Base-by-base conservation (phyloP, 345 rosid species). In the Boechera retrofracta region DNA sequence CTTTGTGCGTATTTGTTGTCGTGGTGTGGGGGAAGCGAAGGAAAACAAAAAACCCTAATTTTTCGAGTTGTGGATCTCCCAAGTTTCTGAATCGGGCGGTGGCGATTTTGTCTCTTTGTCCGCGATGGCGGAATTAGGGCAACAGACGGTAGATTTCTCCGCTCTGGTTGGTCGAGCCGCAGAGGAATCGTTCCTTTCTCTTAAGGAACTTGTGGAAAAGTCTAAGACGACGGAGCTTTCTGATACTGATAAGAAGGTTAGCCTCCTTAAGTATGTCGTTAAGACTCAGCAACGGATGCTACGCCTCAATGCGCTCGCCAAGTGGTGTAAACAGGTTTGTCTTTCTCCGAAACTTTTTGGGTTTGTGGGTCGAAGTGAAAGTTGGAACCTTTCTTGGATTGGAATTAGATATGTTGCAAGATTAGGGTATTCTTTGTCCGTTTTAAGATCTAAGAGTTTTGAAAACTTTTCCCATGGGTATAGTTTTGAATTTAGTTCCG, bases 261-360 rank as follows among this genome's bases (percentile, higher is more conserved):
- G 82, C 56, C 87, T 96, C 63, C 86, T 96, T 64, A 93, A 91
- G 89, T 96, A 81, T 80, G 62, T 93, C 38, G 87, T 83, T 61
- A 86, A 85, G 82, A 93, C 95, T 55, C 97, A 89, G 81, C 99
- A 96, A 76, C 97, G 99, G 49, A 86, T 93, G 95, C 97, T 96
- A 24, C 75, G 97, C 3, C 98, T 96, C 72, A 87, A 87, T 84
- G 97, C 92, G 32, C 92, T 93, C 13, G 89, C 98, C 39, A 91
- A 96, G 80, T 96, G 99, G 99, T 96, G 98, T 80, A 92, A 91
- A 81, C 99, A 96, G 98, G 99, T 92, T 32, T 69, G 77, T 63
- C 35, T 28, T 44, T 10, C 51, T 67, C 63, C 52, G 2, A 2
- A 39, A 12, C 16, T 42, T 44, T 44, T 64, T 52, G 26, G 56